Evolutionary conservation across 169 alveolate genomes (phyloP).

Genomic region (Plasmodium falciparum): DNA sequence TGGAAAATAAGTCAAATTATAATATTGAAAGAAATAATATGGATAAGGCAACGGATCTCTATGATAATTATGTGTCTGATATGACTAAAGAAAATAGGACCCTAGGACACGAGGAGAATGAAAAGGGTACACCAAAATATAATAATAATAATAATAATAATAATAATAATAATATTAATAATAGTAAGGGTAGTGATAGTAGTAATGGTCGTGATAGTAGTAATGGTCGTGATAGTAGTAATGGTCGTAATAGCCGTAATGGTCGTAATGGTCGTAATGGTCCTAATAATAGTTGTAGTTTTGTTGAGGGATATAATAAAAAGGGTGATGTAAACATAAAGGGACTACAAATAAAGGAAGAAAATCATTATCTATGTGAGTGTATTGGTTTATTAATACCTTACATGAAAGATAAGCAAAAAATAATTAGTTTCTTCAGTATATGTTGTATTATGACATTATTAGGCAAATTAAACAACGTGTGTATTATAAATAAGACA

Average conservation of each 20-base stretch:
- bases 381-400: conserved; percentile 69
- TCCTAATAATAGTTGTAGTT: background rate
- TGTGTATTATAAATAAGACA: conserved; percentile 6
- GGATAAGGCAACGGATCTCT: background rate
- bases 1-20: background rate
- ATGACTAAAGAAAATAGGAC: no score
- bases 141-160: background rate
- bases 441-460: conserved; percentile 46
- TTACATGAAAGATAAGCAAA: conserved; percentile 60
- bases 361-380: conserved; percentile 52
- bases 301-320: background rate
- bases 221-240: no score
- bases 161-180: background rate
- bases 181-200: background rate
- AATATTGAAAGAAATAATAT: background rate
- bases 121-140: no score
- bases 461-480: conserved; percentile 34
- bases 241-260: no score
- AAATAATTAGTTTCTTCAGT: conserved; percentile 52
- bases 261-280: background rate
- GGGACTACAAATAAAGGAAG: conserved; percentile 3
- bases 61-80: background rate
- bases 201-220: background rate
- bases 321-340: background rate
- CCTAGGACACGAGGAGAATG: no score